Evolutionary conservation across 208 protist genomes (phyloP).

Genomic region (Acanthamoeba royreba): DNA sequence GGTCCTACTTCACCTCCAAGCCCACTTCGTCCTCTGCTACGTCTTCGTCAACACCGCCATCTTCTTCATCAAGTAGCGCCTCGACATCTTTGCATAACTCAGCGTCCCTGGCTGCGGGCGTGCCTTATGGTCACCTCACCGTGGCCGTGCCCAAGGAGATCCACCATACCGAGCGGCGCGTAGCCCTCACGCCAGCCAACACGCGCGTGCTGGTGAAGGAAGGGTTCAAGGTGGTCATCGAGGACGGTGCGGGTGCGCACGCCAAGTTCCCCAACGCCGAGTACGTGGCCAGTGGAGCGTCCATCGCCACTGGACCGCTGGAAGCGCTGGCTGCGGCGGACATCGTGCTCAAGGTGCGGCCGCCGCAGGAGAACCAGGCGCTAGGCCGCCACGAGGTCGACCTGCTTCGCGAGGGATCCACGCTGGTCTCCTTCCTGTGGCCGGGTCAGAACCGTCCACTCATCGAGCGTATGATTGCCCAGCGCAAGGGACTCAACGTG

Average conservation of each 20-base stretch:
- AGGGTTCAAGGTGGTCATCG: conserved; percentile 75
- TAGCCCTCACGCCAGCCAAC: conserved; percentile 74
- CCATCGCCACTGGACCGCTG: conserved; percentile 60
- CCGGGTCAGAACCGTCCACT: conserved; percentile 68
- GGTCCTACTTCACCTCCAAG: background rate
- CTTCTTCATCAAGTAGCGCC: background rate
- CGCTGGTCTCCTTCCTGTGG: conserved; percentile 80
- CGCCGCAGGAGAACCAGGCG: conserved; percentile 58
- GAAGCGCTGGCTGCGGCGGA: conserved; percentile 64
- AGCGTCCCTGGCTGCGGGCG: background rate
- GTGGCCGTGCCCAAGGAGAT: conserved; percentile 70
- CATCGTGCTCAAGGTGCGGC: conserved; percentile 82
- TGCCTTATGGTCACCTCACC: conserved; percentile 39
- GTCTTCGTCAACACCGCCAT: no score
- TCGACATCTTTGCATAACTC: background rate
- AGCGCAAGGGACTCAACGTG: conserved; percentile 54
- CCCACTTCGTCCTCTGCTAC: background rate
- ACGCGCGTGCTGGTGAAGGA: conserved; percentile 71
- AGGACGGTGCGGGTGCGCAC: conserved; percentile 76
- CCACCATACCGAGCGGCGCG: conserved; percentile 65
- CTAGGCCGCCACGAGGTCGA: conserved; percentile 64
- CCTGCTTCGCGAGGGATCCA: conserved; percentile 64
- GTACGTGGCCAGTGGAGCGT: conserved; percentile 77
- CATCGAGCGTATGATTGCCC: conserved; percentile 50
- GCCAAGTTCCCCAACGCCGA: conserved; percentile 77